Conservation (phyloP, 2,329 filamentous ascomycete genomes). For the Thermomyces lanuginosus region DNA sequence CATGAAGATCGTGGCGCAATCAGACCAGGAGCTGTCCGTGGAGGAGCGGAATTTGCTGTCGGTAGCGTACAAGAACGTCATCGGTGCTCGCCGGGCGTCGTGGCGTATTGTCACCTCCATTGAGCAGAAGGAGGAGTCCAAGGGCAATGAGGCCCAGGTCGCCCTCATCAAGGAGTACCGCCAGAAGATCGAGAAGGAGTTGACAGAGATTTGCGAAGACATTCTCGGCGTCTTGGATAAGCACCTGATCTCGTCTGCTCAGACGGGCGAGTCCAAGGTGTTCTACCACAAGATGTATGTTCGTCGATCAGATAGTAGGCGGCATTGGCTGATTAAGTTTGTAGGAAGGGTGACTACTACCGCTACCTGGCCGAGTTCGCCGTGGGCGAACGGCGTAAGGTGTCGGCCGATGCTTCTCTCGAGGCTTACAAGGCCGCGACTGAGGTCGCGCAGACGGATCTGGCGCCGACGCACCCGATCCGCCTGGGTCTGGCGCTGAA, state of each 20-base stretch:
- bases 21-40: constrained; percentile 66
- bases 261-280: constrained; percentile 96
- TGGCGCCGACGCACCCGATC: constrained; percentile 83
- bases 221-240: constrained; percentile 89
- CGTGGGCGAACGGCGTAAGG: constrained; percentile 84
- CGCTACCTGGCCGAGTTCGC: constrained; percentile 97
- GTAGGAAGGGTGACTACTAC: constrained; percentile 98
- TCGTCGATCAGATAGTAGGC: constrained; percentile 2
- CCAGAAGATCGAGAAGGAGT: constrained; percentile 93
- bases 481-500: constrained; percentile 82
- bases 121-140: constrained; percentile 99
- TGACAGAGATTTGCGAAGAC: constrained; percentile 96
- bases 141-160: constrained; percentile 92
- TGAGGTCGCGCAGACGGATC: constrained; percentile 75
- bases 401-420: constrained; percentile 80
- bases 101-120: constrained; percentile 99
- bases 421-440: constrained; percentile 95
- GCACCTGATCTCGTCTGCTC: constrained; percentile 84
- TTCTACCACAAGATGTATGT: constrained; percentile 99
- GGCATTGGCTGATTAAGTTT: constrained; percentile 6
- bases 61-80: constrained; percentile 99
- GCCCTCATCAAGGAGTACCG: constrained; percentile 90
- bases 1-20: constrained; percentile 96
- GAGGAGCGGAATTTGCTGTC: constrained; percentile 89
- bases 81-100: constrained; percentile 92